A percentile compares a stretch with the other conserved stretches of the same genome.
Evolutionary conservation across 2,329 filamentous ascomycete genomes (phyloP).

Genomic region (Celoporthe dispersa): DNA sequence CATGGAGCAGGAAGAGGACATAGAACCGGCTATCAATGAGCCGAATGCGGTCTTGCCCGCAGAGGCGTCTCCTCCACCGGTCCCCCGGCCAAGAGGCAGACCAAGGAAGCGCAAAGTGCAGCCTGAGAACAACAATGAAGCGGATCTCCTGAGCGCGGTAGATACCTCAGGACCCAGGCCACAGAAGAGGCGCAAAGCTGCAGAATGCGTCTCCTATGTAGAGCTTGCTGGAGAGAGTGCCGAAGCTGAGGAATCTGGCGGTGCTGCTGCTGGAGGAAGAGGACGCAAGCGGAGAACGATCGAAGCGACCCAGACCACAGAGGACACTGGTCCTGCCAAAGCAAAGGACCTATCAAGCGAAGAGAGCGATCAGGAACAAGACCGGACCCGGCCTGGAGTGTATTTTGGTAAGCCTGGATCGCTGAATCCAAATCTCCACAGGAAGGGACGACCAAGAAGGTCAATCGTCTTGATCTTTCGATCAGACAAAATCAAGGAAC

Average conservation of each 20-base stretch:
- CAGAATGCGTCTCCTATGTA: conserved; percentile 16
- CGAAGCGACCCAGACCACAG: conserved; percentile 16
- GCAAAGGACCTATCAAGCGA: conserved; percentile 8
- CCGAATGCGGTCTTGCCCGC: neutral
- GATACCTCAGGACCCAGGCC: neutral
- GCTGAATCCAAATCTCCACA: conserved; percentile 31
- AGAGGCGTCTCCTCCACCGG: neutral
- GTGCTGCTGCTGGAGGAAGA: conserved; percentile 5
- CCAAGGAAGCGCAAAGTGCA: conserved; percentile 11
- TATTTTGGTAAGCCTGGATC: conserved; percentile 37
- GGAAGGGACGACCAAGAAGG: conserved; percentile 39
- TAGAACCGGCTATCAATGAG: neutral
- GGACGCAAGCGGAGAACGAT: conserved; percentile 14
- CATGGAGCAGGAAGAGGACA: neutral
- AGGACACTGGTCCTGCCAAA: neutral
- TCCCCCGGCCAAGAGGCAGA: neutral
- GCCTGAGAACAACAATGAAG: neutral
- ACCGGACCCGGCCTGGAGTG: conserved; percentile 29
- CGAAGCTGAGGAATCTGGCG: neutral
- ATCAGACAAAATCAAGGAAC: conserved; percentile 35
- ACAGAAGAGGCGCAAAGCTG: conserved; percentile 26
- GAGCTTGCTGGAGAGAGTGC: conserved; percentile 2
- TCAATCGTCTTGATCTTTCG: conserved; percentile 39
- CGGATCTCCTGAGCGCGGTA: neutral
- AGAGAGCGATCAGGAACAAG: conserved; percentile 14